These are phyloP conservation scores for Trypanosoma lewisi DNA, from an alignment of 208 protist species.

Conservation along the genomic window DNA sequence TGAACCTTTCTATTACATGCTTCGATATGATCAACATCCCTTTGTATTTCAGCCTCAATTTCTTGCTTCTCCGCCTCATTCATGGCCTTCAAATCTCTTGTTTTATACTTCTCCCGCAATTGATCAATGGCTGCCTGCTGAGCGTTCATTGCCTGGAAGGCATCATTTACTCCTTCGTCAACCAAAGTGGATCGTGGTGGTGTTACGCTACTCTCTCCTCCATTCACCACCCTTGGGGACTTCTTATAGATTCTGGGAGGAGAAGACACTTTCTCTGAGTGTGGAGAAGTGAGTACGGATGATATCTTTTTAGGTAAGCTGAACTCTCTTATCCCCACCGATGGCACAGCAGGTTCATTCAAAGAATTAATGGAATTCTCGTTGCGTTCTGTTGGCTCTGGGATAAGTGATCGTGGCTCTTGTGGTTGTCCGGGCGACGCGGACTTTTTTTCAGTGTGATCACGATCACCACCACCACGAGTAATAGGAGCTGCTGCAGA, in stretches of 20 bases:
- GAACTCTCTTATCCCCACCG: not conserved
- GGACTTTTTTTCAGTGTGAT: not conserved
- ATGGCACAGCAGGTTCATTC: not conserved
- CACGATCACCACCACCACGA: not conserved
- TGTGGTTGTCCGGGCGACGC: not conserved
- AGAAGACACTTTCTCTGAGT: no score
- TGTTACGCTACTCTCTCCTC: not conserved
- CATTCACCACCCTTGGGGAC: not conserved
- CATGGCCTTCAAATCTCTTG: constrained; percentile 2
- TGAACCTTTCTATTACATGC: constrained; percentile 13
- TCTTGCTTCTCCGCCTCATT: not conserved
- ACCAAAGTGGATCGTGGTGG: not conserved
- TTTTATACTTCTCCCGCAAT: constrained; percentile 4
- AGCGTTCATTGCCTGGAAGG: not conserved
- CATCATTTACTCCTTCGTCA: not conserved
- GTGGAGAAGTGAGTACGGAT: not conserved
- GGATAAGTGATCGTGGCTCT: not conserved
- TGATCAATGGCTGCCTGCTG: constrained; percentile 3
- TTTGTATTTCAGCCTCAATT: not conserved
- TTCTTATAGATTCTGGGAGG: no score
- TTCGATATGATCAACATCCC: constrained; percentile 2
- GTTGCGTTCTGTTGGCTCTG: constrained; percentile 1
- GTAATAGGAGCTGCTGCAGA: no score
- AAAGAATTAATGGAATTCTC: not conserved
- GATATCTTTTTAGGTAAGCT: not conserved